Conservation (phyloP, 805 yeast genomes). For the Ogataea degrootiae region DNA sequence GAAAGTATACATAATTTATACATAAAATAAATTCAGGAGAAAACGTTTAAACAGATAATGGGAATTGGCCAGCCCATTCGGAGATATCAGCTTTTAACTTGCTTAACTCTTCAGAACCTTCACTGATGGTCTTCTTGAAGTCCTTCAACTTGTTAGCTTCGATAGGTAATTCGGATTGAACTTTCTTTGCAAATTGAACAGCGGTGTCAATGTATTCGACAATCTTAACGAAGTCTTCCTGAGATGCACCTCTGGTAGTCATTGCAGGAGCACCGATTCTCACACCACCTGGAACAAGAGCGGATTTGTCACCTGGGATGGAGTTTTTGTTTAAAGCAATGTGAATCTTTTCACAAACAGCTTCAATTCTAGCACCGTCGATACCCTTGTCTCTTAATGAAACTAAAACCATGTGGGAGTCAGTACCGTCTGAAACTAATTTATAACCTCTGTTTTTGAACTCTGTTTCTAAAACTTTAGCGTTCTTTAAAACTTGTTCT, state of each 20-base stretch:
- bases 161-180: conserved; percentile 77
- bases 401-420: conserved; percentile 85
- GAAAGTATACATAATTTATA: background rate
- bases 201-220: conserved; percentile 78
- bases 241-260: conserved; percentile 91
- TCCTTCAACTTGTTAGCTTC: conserved; percentile 95
- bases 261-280: conserved; percentile 98
- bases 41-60: conserved; percentile 48
- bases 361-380: conserved; percentile 96
- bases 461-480: conserved; percentile 68
- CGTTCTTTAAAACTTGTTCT: conserved; percentile 74
- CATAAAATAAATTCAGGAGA: conserved; percentile 20
- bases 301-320: conserved; percentile 94
- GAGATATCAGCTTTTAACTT: conserved; percentile 72
- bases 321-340: conserved; percentile 96
- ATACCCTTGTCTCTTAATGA: conserved; percentile 73
- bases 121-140: conserved; percentile 77
- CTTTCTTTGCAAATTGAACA: conserved; percentile 65
- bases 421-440: conserved; percentile 90
- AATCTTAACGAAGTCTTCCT: conserved; percentile 73
- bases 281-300: conserved; percentile 92
- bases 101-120: conserved; percentile 65
- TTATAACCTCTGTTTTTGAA: conserved; percentile 62
- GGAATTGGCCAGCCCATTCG: conserved; percentile 88
- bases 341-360: conserved; percentile 81